These are phyloP conservation scores for Claviceps pazoutovae DNA, from an alignment of 2,329 filamentous ascomycete species.

Conservation along the genomic window DNA sequence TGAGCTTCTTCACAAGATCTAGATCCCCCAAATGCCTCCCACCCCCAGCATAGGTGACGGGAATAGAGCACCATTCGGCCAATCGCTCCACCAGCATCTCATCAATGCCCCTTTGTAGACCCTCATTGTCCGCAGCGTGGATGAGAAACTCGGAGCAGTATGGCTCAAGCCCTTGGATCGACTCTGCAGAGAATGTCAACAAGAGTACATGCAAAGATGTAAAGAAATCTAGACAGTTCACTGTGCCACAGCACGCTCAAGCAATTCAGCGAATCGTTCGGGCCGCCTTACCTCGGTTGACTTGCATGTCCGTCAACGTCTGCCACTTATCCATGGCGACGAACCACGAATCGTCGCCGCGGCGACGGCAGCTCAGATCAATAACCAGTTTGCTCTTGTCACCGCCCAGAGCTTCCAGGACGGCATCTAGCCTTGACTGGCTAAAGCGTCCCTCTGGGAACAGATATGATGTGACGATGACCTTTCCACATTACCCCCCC, in stretches of 20 bases:
- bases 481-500: conserved; percentile 37
- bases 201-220: background rate
- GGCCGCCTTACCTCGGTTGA: conserved; percentile 55
- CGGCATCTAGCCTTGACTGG: conserved; percentile 56
- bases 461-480: conserved; percentile 92
- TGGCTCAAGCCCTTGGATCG: conserved; percentile 67
- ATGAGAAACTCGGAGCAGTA: conserved; percentile 96
- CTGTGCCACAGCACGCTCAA: background rate
- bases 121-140: conserved; percentile 93
- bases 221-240: background rate
- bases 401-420: conserved; percentile 58
- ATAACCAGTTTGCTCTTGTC: conserved; percentile 78
- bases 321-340: conserved; percentile 99
- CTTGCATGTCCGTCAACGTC: conserved; percentile 90
- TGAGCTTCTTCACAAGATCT: conserved; percentile 65
- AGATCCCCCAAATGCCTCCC: conserved; percentile 71
- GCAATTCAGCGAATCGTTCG: background rate
- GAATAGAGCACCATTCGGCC: conserved; percentile 76
- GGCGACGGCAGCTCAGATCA: conserved; percentile 79
- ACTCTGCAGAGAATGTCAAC: conserved; percentile 39
- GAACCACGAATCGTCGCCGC: conserved; percentile 62
- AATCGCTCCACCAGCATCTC: conserved; percentile 65
- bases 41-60: conserved; percentile 94
- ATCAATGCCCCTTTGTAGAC: conserved; percentile 82
- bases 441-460: conserved; percentile 79